Conservation (phyloP, 2,329 filamentous ascomycete genomes). For the Diaporthe batatas region DNA sequence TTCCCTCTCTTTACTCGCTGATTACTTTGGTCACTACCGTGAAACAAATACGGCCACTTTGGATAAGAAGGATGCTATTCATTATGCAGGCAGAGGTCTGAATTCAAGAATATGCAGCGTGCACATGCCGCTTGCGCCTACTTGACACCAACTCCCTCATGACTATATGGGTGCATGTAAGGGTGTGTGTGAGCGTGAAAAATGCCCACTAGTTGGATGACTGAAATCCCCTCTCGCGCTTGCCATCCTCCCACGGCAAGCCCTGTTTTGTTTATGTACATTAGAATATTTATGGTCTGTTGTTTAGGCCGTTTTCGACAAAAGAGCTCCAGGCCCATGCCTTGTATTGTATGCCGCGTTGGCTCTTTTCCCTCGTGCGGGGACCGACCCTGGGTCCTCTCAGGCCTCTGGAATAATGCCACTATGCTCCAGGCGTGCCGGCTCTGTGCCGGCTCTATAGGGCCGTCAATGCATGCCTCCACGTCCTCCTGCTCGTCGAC, state of each 20-base stretch:
- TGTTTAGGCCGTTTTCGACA: conserved; percentile 16
- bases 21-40: no score
- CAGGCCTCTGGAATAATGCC: background rate
- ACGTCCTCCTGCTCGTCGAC: background rate
- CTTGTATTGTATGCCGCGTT: conserved; percentile 14
- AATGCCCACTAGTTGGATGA: background rate
- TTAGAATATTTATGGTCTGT: conserved; percentile 22
- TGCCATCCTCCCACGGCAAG: conserved; percentile 3
- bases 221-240: background rate
- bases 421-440: conserved; percentile 8
- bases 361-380: background rate
- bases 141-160: background rate
- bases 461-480: background rate
- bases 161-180: background rate
- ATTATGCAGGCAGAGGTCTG: conserved; percentile 27
- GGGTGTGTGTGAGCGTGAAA: background rate
- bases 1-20: no score
- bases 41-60: background rate
- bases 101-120: conserved; percentile 23
- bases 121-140: conserved; percentile 13
- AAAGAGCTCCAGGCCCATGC: conserved; percentile 32
- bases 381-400: background rate
- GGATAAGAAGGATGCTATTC: background rate
- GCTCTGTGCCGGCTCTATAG: conserved; percentile 6
- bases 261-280: conserved; percentile 16